These are phyloP conservation scores for Phytophthora pseudosyringae DNA, from an alignment of 352 stramenopile species.

Conservation along the genomic window DNA sequence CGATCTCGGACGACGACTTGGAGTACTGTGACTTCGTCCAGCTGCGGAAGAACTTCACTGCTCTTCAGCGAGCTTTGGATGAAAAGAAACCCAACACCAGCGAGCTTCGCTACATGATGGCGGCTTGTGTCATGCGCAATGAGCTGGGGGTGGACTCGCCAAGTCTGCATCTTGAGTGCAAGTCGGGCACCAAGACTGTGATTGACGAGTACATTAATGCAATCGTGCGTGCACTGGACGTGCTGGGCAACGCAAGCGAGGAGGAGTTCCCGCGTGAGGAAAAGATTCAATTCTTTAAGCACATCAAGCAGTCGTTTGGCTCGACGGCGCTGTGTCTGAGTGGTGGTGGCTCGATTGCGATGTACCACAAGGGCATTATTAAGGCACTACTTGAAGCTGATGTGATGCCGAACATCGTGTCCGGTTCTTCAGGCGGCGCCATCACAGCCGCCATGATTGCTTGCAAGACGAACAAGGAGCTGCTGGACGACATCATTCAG, in stretches of 20 bases:
- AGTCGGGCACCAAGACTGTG: conserved; percentile 68
- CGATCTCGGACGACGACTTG: conserved; percentile 51
- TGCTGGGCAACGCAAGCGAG: conserved; percentile 39
- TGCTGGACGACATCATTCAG: conserved; percentile 68
- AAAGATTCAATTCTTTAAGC: conserved; percentile 61
- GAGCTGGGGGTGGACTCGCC: conserved; percentile 66
- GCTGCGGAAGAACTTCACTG: conserved; percentile 46
- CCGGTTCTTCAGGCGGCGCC: conserved; percentile 91
- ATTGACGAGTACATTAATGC: conserved; percentile 64
- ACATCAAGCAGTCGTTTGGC: conserved; percentile 86
- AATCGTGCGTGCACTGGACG: conserved; percentile 50
- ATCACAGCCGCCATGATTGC: conserved; percentile 90
- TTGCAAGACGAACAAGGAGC: conserved; percentile 89
- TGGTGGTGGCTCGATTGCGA: conserved; percentile 91
- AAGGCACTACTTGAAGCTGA: conserved; percentile 89
- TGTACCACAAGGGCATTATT: conserved; percentile 97
- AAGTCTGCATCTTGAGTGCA: conserved; percentile 60
- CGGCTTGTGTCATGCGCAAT: conserved; percentile 69
- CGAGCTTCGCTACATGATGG: conserved; percentile 71
- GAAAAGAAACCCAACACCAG: conserved; percentile 43
- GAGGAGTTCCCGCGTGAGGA: conserved; percentile 30
- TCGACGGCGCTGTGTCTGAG: conserved; percentile 93
- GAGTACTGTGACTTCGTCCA: conserved; percentile 74
- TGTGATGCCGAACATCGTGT: conserved; percentile 93
- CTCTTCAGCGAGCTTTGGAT: conserved; percentile 37